These are phyloP conservation scores for Trypethelium eluteriae DNA, from an alignment of 495 filamentous ascomycete species.

Conservation along the genomic window DNA sequence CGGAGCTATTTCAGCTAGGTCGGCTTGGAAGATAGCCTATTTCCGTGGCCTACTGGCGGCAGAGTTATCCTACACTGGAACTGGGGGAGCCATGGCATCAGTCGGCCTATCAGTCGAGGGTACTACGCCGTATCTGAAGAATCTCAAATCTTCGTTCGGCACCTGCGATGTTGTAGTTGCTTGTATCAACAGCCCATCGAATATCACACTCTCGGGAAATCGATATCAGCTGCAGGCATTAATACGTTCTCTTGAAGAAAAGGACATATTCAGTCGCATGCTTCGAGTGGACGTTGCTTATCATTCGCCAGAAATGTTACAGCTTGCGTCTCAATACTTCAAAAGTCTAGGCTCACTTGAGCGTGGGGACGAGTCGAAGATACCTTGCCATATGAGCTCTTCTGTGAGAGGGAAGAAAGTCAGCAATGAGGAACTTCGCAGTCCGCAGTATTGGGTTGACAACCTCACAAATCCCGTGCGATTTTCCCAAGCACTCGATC, in stretches of 20 bases:
- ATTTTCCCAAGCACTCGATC: constrained; percentile 3
- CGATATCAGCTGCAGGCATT: constrained; percentile 14
- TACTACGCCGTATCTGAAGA: not conserved
- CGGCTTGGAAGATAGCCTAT: not conserved
- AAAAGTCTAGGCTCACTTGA: not conserved
- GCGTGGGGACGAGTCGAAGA: not conserved
- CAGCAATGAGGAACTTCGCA: not conserved
- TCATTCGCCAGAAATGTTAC: constrained; percentile 57
- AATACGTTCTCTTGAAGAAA: not conserved
- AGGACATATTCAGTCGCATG: constrained; percentile 9
- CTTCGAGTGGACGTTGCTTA: constrained; percentile 16
- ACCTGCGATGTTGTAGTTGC: constrained; percentile 13
- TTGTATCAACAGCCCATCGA: constrained; percentile 35
- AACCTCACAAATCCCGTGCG: constrained; percentile 14
- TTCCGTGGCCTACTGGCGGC: not conserved
- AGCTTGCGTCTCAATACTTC: constrained; percentile 2
- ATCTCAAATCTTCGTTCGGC: not conserved
- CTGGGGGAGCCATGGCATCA: constrained; percentile 25
- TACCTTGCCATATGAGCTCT: not conserved
- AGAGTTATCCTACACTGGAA: not conserved
- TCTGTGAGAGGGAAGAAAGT: not conserved
- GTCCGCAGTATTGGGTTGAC: constrained; percentile 17
- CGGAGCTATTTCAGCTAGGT: not conserved
- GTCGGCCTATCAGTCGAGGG: constrained; percentile 11
- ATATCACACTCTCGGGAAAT: constrained; percentile 32